Evolutionary conservation across 768 basidiomycete genomes (phyloP), one percentile per base, ranked within the genome.

Genomic region (Rhizopogon vesiculosus): DNA sequence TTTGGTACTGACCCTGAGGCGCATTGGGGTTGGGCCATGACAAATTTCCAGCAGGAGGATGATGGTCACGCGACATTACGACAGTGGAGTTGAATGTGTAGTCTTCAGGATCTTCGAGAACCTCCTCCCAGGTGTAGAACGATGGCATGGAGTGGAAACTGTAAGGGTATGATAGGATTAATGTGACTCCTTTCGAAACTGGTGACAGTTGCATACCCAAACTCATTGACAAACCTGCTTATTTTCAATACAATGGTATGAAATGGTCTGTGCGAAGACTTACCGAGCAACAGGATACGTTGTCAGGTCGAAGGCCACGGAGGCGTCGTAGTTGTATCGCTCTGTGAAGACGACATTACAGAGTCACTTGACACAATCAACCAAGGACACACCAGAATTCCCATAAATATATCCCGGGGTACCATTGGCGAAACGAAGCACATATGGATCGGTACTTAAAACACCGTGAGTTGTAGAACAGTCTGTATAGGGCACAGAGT

Each of bases 121-220:
- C 83, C 61, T 83, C 80, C 60, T 82, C 74, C 82, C 82, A 85
- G 51, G 70, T 77, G 57, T 81, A 84, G 66, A 84, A 80, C 1
- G 82, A 83, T 5, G 82, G 83, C 78, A 82, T 81, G 0, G 82
- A 84, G 63, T 83, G 83, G 67, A 82, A 83, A 9, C 81, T 81
- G 39, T n/a, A 19, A 39, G 8, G 48, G 13, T 3, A 35, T n/a
- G 19, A 35, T 13, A 48, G 13, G 5, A 29, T 25, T 42, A 42
- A 18, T 16, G 7, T 53, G 18, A 13, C 12, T 39, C 38, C 51
- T 31, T 38, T 28, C 29, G 7, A 29, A 31, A 56, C 16, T 5
- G 15, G 39, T 12, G 18, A 46, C 38, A 42, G 10, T 9, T 29
- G 57, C 74, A 46, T 54, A 80, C 78, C 82, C 82, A 53, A 84